Base-by-base conservation (phyloP, 2,329 filamentous ascomycete species). In the Colletotrichum shisoi region DNA sequence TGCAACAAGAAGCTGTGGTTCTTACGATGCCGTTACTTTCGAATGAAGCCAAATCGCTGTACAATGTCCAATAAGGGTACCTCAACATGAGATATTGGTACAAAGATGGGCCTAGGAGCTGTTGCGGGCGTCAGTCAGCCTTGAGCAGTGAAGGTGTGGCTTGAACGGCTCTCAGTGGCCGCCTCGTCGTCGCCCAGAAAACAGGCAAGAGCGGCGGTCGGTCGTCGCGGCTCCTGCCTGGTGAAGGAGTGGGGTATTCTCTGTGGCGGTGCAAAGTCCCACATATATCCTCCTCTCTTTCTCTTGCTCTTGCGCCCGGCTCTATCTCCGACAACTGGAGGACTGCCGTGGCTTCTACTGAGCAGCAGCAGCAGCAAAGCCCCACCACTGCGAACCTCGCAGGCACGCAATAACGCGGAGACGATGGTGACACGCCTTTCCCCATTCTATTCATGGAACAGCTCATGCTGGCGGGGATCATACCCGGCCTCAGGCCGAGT, bases 1-100 rank as follows among this genome's bases (percentile, higher is more conserved):
- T 42, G 34, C 21, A 31, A 51, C 31, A 52, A 44, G 19, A 72
- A 56, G 4, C 77, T 71, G 52, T 31, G 44, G 13, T 45, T 42
- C 15, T 44, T 78, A 78, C 53, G 77, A 79, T 3, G 76, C 73
- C 48, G 72, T 21, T 46, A 39, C 11, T 39, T 3, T 45, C 21
- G 24, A 27, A 15, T 44, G 42, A 51, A 42, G 49, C 45, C n/a
- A 27, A 67, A 37, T 13, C 24, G 60, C 42, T 37, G 44, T 39
- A 31, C 37, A 27, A 13, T n/a, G 24, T 37, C 21, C 42, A 39
- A n/a, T 34, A n/a, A 27, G 15, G 39, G 5, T 13, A 15, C 27
- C 48, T 31, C 37, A 13, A 15, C 34, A 17, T 52, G 46, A 60
- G 45, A 53, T 54, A 59, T 68, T 56, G 31, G 31, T 34, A 49